Base-by-base conservation (phyloP, 2,329 filamentous ascomycete species). In the Mycosphaerella sp. region DNA sequence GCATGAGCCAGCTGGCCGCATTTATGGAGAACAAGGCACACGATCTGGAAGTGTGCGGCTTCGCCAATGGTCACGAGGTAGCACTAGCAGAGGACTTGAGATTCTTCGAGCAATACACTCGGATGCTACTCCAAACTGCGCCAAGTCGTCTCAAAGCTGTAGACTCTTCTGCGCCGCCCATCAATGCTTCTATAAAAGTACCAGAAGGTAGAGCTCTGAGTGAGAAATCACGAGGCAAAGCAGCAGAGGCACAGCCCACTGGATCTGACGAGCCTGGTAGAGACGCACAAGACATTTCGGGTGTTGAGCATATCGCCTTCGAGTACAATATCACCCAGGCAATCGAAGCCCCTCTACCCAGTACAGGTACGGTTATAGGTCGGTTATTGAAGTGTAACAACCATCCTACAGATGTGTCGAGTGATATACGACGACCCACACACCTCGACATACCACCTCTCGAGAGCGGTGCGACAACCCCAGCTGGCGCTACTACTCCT, bases 1-100 rank as follows among this genome's bases (percentile, higher is more conserved):
- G 38, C 34, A 60, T 60, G 56, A 45, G 54, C 7, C 32, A 53
- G 14, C 23, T 59, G 32, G 48, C 36, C 17, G 48, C 17, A 2
- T 60, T 56, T 14, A 43, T 60, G 29, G 36, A 56, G 4, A 32
- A 32, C 8, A 52, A 43, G 23, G 48, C 39, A 2, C 9, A 34
- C 11, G 53, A 47, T 21, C 40, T 48, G 34, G 29, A 38, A 47
- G 23, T 23, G 6, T 51, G 48, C 32, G 48, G 31, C 6, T 41
- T 44, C 23, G 26, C 40, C 6, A 45, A 32, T 32, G 48, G 34
- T 12, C 38, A 40, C 23, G 50, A 53, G 21, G 8, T 34, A 14
- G 38, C 38, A 1, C 50, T 56, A 6, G 54, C 45, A 12, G 17
- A 23, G 31, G 50, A 53, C 14, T 31, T 53, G 40, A 42, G 23